phyloP scores from a whole-genome alignment of 768 basidiomycete species.

The Russula compacta region DNA sequence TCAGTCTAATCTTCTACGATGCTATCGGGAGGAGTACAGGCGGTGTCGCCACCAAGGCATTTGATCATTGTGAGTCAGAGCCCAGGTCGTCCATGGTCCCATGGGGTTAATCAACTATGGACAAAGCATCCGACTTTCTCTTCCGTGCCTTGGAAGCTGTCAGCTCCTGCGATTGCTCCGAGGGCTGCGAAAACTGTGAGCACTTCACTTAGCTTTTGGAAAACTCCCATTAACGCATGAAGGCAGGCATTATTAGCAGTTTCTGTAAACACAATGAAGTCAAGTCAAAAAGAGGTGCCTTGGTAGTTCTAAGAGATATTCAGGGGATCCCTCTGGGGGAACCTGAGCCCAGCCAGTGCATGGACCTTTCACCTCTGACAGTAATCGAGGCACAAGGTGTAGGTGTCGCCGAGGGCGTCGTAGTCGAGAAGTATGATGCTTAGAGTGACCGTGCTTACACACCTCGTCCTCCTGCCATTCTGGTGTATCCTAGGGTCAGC shows the following conservation, averaged over 20 bases:
- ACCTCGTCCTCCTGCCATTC: neutral
- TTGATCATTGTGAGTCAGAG: slow-evolving; percentile 57
- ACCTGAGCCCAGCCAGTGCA: slow-evolving; percentile 25
- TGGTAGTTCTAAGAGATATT: slow-evolving; percentile 52
- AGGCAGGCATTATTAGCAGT: slow-evolving; percentile 55
- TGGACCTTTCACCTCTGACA: slow-evolving; percentile 32
- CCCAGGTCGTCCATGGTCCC: neutral
- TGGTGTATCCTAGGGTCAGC: neutral
- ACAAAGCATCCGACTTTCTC: slow-evolving; percentile 46
- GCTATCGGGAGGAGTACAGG: slow-evolving; percentile 50
- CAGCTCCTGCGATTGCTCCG: slow-evolving; percentile 51
- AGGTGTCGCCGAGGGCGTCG: slow-evolving; percentile 23
- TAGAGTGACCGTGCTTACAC: neutral
- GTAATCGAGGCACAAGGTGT: slow-evolving; percentile 47
- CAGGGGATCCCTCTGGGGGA: slow-evolving; percentile 36
- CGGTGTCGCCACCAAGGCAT: slow-evolving; percentile 67
- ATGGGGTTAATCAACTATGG: neutral
- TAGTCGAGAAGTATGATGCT: slow-evolving; percentile 4
- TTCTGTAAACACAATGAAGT: slow-evolving; percentile 68
- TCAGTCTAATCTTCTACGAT: slow-evolving; percentile 78
- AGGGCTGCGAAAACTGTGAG: slow-evolving; percentile 65
- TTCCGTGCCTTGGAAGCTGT: slow-evolving; percentile 48
- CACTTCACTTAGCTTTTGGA: neutral
- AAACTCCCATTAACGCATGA: neutral
- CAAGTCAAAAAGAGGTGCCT: slow-evolving; percentile 66